Evolutionary conservation across 2,329 filamentous ascomycete genomes (phyloP).

Genomic region (Verticillium longisporum): DNA sequence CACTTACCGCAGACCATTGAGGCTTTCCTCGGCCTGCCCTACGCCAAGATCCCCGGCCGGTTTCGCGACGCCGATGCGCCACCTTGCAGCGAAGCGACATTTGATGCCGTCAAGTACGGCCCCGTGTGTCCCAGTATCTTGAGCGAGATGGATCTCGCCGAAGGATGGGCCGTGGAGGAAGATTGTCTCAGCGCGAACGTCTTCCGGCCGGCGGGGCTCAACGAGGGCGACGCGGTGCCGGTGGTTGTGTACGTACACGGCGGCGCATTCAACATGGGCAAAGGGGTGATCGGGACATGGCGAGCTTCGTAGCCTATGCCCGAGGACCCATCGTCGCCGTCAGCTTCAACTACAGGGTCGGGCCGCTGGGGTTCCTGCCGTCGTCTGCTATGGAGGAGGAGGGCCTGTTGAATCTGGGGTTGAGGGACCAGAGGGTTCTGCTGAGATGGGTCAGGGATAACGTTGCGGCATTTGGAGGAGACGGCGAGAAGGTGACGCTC

Average conservation of each 20-base stretch:
- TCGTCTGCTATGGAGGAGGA: constrained; percentile 44
- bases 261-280: constrained; percentile 53
- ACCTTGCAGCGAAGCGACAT: constrained; percentile 11
- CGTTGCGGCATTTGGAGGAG: constrained; percentile 53
- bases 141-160: constrained; percentile 14
- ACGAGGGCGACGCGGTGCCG: constrained; percentile 21
- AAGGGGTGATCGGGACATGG: constrained; percentile 51
- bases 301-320: constrained; percentile 52
- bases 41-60: constrained; percentile 37
- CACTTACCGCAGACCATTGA: constrained; percentile 34
- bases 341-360: constrained; percentile 58
- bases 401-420: constrained; percentile 56
- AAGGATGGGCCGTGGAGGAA: constrained; percentile 31
- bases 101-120: constrained; percentile 29
- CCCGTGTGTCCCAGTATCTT: constrained; percentile 25
- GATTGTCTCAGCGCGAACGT: constrained; percentile 48
- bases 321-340: constrained; percentile 47
- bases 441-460: constrained; percentile 56
- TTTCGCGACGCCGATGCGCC: constrained; percentile 35
- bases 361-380: constrained; percentile 62
- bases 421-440: constrained; percentile 53
- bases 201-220: constrained; percentile 24
- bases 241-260: constrained; percentile 58
- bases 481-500: constrained; percentile 49
- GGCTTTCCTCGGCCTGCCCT: constrained; percentile 43